Conservation (phyloP, 805 yeast species). For the Candida nitratophila region DNA sequence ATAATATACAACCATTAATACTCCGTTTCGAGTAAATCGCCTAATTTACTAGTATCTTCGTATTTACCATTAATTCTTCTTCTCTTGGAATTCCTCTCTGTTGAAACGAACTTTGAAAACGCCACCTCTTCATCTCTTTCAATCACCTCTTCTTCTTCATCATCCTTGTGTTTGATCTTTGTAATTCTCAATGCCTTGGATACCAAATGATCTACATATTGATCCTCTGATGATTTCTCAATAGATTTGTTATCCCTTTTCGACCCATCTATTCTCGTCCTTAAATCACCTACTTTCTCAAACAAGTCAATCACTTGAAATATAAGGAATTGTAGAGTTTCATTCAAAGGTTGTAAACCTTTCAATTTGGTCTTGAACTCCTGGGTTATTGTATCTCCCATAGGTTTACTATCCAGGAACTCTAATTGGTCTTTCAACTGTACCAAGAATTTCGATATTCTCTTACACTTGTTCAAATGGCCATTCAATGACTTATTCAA, state of each 20-base stretch:
- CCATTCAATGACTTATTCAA: conserved; percentile 33
- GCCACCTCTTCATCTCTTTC: not conserved
- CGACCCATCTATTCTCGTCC: not conserved
- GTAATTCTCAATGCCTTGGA: not conserved
- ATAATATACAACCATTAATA: not conserved
- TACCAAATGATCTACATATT: conserved; percentile 11
- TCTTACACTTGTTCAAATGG: conserved; percentile 32
- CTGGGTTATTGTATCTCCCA: not conserved
- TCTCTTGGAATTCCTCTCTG: not conserved
- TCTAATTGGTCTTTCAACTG: conserved; percentile 7
- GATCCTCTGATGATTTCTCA: conserved; percentile 9
- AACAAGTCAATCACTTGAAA: conserved; percentile 16
- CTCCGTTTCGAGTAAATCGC: not conserved
- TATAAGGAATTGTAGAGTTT: conserved; percentile 19
- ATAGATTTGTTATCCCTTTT: not conserved
- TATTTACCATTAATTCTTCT: not conserved
- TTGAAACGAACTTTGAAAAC: conserved; percentile 2
- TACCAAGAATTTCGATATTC: conserved; percentile 26
- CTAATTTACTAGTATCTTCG: not conserved
- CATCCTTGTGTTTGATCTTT: not conserved
- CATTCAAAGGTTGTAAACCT: conserved; percentile 19
- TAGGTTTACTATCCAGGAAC: conserved; percentile 6
- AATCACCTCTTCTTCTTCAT: not conserved
- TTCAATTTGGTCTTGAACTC: conserved; percentile 5
- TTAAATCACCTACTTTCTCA: conserved; percentile 8